Evolutionary conservation across 208 protist genomes (phyloP).

Genomic region (Spironucleus salmonicida): DNA sequence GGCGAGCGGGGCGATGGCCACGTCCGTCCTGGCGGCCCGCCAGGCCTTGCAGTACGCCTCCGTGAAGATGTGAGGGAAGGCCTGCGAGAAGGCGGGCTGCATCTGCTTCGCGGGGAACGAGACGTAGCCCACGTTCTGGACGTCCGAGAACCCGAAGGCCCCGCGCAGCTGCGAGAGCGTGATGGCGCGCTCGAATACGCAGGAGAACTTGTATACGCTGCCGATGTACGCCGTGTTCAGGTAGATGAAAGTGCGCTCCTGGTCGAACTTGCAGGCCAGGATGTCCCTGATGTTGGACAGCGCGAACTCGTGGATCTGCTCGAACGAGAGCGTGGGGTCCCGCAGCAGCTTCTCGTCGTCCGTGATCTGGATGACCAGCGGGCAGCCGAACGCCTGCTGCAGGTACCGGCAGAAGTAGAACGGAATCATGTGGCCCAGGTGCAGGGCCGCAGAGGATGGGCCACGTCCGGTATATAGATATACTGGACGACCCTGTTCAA

Average conservation of each 20-base stretch:
- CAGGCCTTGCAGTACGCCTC: slow-evolving; percentile 78
- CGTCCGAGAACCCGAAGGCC: slow-evolving; percentile 6
- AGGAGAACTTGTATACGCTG: slow-evolving; percentile 68
- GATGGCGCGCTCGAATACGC: slow-evolving; percentile 1
- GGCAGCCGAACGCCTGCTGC: slow-evolving; percentile 84
- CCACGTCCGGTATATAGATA: slow-evolving; percentile 96
- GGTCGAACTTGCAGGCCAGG: slow-evolving; percentile 92
- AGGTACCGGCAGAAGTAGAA: slow-evolving; percentile 90
- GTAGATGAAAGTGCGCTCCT: slow-evolving; percentile 93
- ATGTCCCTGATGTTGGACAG: slow-evolving; percentile 77
- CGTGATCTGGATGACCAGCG: slow-evolving; percentile 95
- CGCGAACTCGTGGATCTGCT: slow-evolving; percentile 18
- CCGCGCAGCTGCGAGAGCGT: neutral
- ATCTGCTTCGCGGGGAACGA: slow-evolving; percentile 27
- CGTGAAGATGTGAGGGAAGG: slow-evolving; percentile 1
- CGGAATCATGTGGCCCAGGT: slow-evolving; percentile 92
- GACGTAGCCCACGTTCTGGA: neutral
- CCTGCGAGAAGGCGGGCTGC: neutral
- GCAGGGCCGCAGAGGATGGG: slow-evolving; percentile 78
- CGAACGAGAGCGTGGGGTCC: slow-evolving; percentile 25
- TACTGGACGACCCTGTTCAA: slow-evolving; percentile 65
- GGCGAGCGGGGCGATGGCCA: slow-evolving; percentile 67
- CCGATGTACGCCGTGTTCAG: slow-evolving; percentile 86
- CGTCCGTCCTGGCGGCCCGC: slow-evolving; percentile 78
- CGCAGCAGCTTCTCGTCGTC: slow-evolving; percentile 99